Evolutionary conservation across 2,329 filamentous ascomycete genomes (phyloP).

Genomic region (Neoscytalidium dimidiatum): DNA sequence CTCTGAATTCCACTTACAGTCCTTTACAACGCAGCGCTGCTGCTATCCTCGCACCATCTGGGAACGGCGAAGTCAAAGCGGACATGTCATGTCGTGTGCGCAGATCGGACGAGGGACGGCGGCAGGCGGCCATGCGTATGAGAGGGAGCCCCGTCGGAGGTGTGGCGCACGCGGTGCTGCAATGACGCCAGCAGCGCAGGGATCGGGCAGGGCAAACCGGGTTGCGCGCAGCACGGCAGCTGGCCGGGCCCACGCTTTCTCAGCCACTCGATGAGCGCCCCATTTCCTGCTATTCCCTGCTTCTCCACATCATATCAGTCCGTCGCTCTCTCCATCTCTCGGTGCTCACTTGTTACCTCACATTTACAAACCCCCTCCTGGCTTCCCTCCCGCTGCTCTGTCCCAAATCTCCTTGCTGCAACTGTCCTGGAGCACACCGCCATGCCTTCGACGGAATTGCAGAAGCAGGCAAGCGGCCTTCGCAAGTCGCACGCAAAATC

Average conservation of each 20-base stretch:
- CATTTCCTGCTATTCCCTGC: too few species aligned
- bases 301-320: slow-evolving; percentile 2
- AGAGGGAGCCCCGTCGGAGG: too few species aligned
- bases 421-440: slow-evolving; percentile 33
- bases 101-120: neutral
- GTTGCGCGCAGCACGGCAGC: slow-evolving; percentile 1
- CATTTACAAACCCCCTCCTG: neutral
- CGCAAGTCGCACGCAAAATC: slow-evolving; percentile 18
- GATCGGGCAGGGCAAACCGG: slow-evolving; percentile 18
- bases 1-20: neutral
- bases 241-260: neutral
- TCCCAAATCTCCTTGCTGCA: slow-evolving; percentile 25
- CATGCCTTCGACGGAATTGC: slow-evolving; percentile 33
- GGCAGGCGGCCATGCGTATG: too few species aligned
- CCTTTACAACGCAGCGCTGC: neutral
- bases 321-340: neutral
- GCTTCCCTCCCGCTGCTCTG: neutral
- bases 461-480: slow-evolving; percentile 29
- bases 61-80: neutral
- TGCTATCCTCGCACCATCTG: neutral
- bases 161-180: slow-evolving; percentile 16
- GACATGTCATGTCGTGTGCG: slow-evolving; percentile 4
- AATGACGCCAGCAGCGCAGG: slow-evolving; percentile 16
- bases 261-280: neutral
- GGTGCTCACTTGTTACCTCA: neutral